Percentiles rank a stretch among this genome's conserved stretches.
phyloP scores from a whole-genome alignment of 805 yeast species.

The Debaryomyces tyrocola region DNA sequence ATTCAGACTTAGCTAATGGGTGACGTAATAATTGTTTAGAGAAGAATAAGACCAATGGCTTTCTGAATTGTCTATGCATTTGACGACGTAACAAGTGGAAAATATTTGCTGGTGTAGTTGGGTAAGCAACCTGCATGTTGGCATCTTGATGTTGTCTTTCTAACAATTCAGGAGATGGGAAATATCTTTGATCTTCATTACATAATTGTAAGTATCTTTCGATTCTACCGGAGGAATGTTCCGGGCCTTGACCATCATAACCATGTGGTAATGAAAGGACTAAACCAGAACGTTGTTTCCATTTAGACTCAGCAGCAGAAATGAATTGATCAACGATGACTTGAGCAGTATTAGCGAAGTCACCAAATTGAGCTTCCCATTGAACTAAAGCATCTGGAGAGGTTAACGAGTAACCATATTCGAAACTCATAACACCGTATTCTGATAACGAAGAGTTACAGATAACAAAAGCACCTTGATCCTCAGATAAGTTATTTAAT shows the following conservation, averaged over 20 bases:
- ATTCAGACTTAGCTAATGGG: slow-evolving; percentile 89
- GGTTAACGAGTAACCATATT: slow-evolving; percentile 96
- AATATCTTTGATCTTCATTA: slow-evolving; percentile 91
- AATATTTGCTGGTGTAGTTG: slow-evolving; percentile 94
- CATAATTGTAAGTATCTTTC: slow-evolving; percentile 96
- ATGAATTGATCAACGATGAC: slow-evolving; percentile 95
- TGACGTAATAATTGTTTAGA: slow-evolving; percentile 94
- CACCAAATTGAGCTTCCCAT: slow-evolving; percentile 99
- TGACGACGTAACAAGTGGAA: slow-evolving; percentile 98
- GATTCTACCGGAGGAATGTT: slow-evolving; percentile 96
- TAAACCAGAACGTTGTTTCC: slow-evolving; percentile 98
- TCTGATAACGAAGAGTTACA: slow-evolving; percentile 96
- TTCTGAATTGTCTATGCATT: slow-evolving; percentile 98
- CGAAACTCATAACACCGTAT: slow-evolving; percentile 99
- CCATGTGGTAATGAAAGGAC: slow-evolving; percentile 97
- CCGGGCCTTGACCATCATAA: slow-evolving; percentile 99
- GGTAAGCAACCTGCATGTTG: slow-evolving; percentile 97
- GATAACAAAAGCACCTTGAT: slow-evolving; percentile 84
- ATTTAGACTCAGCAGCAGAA: slow-evolving; percentile 95
- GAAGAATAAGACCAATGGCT: slow-evolving; percentile 83
- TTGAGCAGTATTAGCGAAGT: slow-evolving; percentile 99
- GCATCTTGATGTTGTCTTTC: slow-evolving; percentile 98
- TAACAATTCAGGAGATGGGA: slow-evolving; percentile 87
- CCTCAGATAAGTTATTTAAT: slow-evolving; percentile 71
- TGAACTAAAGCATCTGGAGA: slow-evolving; percentile 95